Evolutionary conservation across 2,329 filamentous ascomycete species (phyloP).

Genomic region (Chaetoscypha palmicola): DNA sequence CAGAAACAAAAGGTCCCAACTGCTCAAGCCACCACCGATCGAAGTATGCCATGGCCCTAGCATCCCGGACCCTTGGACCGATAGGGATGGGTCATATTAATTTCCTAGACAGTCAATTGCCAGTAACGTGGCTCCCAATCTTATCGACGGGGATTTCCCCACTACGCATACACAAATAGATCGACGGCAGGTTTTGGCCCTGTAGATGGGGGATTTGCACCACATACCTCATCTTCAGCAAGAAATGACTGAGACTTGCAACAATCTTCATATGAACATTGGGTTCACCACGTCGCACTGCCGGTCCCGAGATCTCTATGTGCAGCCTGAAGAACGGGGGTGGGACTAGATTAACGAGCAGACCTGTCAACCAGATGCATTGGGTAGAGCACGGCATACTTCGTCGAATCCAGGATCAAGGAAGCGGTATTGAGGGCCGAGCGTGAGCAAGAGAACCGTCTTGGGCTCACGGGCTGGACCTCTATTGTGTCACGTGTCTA

Average conservation of each 20-base stretch:
- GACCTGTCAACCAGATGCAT: slow-evolving; percentile 11
- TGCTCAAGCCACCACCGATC: slow-evolving; percentile 2
- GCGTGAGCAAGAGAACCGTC: too few species aligned
- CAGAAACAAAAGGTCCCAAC: slow-evolving; percentile 10
- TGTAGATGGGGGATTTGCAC: neutral
- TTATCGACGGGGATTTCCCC: neutral
- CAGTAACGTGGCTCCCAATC: neutral
- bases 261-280: too few species aligned
- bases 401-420: neutral
- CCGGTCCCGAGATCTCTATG: slow-evolving; percentile 21
- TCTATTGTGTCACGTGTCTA: too few species aligned
- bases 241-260: slow-evolving; percentile 2
- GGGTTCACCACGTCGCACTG: slow-evolving; percentile 12
- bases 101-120: too few species aligned
- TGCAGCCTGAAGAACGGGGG: slow-evolving; percentile 7
- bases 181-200: neutral
- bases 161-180: neutral
- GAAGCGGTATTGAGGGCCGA: neutral
- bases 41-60: slow-evolving; percentile 1
- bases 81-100: neutral
- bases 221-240: neutral
- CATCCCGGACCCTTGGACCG: neutral
- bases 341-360: slow-evolving; percentile 20
- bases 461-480: too few species aligned
- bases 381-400: neutral